Conservation (phyloP, 169 alveolate genomes). For the Toxoplasma gondii region DNA sequence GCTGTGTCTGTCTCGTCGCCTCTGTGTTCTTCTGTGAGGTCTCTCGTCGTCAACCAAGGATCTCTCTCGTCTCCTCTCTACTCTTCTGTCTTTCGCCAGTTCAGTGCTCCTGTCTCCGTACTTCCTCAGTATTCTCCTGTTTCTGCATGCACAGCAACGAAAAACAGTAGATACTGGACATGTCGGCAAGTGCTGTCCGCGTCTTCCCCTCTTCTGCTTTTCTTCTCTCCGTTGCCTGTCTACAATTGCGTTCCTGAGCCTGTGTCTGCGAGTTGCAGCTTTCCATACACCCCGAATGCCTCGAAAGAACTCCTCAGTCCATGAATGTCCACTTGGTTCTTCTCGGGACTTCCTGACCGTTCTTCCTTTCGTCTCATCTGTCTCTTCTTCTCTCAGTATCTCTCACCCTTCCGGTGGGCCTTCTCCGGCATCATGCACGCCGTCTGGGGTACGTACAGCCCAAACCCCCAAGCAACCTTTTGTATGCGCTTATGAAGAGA, state of each 20-base stretch:
- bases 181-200: neutral
- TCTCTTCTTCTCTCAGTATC: constrained; percentile 44
- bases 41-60: no score
- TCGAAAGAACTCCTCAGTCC: no score
- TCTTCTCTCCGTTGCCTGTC: neutral
- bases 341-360: neutral
- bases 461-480: neutral
- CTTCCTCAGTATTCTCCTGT: no score
- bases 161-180: neutral
- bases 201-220: neutral
- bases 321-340: no score
- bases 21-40: no score
- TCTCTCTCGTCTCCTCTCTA: no score
- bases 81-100: no score
- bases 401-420: constrained; percentile 71
- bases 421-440: constrained; percentile 72
- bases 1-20: no score
- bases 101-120: no score
- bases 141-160: neutral
- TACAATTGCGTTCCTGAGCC: no score
- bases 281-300: no score
- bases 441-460: constrained; percentile 59
- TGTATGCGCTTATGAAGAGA: neutral
- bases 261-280: no score
- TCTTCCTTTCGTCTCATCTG: neutral